phyloP scores from a whole-genome alignment of 768 basidiomycete species.

The Leccinum broughii region DNA sequence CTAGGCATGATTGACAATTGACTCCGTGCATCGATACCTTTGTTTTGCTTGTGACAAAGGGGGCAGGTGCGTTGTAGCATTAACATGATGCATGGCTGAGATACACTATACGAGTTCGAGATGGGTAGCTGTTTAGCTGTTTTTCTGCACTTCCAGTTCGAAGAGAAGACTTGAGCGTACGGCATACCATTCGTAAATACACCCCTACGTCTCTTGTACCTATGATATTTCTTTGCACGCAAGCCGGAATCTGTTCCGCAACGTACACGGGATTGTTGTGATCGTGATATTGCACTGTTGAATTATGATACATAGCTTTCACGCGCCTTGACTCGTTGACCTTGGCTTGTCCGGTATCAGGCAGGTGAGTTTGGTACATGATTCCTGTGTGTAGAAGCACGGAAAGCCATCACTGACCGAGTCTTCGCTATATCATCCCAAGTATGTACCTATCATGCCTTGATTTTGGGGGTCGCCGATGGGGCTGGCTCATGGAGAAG shows the following conservation, averaged over 20 bases:
- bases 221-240: slow-evolving; percentile 38
- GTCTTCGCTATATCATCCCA: not conserved
- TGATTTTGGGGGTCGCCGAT: too few species aligned
- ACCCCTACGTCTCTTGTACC: slow-evolving; percentile 45
- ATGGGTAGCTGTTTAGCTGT: slow-evolving; percentile 22
- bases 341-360: not conserved
- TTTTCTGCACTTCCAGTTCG: slow-evolving; percentile 16
- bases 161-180: slow-evolving; percentile 24
- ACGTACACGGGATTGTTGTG: slow-evolving; percentile 1
- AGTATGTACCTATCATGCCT: not conserved
- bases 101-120: slow-evolving; percentile 40
- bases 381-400: not conserved
- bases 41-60: slow-evolving; percentile 31
- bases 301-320: slow-evolving; percentile 23
- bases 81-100: slow-evolving; percentile 42
- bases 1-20: slow-evolving; percentile 10
- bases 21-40: slow-evolving; percentile 27
- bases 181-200: slow-evolving; percentile 53
- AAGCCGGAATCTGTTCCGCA: slow-evolving; percentile 8
- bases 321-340: slow-evolving; percentile 20
- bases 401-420: too few species aligned
- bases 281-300: slow-evolving; percentile 16
- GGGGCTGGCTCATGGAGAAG: not conserved
- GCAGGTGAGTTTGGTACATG: slow-evolving; percentile 6
- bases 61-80: slow-evolving; percentile 68